Evolutionary conservation across 768 basidiomycete species (phyloP).

Genomic region (Pisolithus microcarpus): DNA sequence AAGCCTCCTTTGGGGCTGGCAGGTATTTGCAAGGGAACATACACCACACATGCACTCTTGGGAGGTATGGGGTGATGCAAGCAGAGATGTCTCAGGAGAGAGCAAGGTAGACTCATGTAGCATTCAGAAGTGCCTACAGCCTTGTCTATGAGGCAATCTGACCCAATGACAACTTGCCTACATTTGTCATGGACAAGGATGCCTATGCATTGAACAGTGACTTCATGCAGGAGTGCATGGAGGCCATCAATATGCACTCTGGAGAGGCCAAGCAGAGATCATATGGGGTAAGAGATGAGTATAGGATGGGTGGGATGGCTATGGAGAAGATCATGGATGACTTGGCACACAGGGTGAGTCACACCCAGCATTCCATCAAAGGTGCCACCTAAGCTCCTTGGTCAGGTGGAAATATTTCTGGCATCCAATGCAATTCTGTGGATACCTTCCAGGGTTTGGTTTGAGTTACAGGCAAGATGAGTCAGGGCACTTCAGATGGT

Average conservation of each 20-base stretch:
- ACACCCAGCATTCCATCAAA: too few species aligned
- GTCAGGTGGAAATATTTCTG: too few species aligned
- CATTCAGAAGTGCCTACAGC: constrained; percentile 5
- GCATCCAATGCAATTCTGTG: too few species aligned
- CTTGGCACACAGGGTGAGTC: not conserved
- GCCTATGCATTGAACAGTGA: not conserved
- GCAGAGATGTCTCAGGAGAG: constrained; percentile 10
- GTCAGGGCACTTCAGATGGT: too few species aligned
- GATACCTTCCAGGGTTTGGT: too few species aligned
- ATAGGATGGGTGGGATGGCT: too few species aligned
- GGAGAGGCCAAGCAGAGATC: too few species aligned
- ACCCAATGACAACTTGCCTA: constrained; percentile 3
- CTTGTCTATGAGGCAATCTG: constrained; percentile 6
- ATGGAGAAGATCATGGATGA: too few species aligned
- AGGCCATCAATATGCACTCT: not conserved
- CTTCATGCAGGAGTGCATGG: not conserved
- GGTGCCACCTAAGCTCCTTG: too few species aligned
- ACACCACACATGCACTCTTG: constrained; percentile 8
- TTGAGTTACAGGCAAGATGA: too few species aligned
- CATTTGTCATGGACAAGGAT: constrained; percentile 3
- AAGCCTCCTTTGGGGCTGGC: constrained; percentile 7
- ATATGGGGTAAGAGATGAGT: too few species aligned
- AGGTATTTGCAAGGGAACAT: not conserved
- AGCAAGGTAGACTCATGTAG: constrained; percentile 2
- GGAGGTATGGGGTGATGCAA: constrained; percentile 9